phyloP scores from a whole-genome alignment of 495 filamentous ascomycete species.

The Penicillium pulvis region DNA sequence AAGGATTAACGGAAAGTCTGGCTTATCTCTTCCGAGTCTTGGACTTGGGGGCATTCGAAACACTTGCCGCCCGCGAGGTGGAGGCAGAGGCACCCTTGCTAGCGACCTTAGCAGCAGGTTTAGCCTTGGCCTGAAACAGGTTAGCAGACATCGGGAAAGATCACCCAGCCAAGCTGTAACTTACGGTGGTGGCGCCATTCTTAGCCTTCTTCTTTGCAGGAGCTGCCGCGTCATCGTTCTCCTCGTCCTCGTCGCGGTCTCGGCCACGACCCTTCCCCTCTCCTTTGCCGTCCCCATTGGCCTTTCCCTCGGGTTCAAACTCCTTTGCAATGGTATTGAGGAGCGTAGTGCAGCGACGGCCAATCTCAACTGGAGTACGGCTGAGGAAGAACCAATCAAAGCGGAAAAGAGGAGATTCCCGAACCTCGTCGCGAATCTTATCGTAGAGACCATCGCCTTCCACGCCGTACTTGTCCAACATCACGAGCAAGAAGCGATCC shows the following conservation, averaged over 20 bases:
- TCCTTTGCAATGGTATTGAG: slow-evolving; percentile 92
- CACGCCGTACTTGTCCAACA: slow-evolving; percentile 87
- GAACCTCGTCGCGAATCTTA: slow-evolving; percentile 85
- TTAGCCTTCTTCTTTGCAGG: slow-evolving; percentile 93
- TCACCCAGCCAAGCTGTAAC: slow-evolving; percentile 17
- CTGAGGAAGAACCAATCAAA: slow-evolving; percentile 99
- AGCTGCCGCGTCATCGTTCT: slow-evolving; percentile 77
- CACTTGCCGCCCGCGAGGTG: slow-evolving; percentile 60
- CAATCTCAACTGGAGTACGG: slow-evolving; percentile 88
- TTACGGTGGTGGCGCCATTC: slow-evolving; percentile 72
- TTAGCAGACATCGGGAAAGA: slow-evolving; percentile 15
- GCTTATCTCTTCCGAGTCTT: slow-evolving; percentile 53
- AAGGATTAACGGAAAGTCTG: not conserved
- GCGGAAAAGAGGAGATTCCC: slow-evolving; percentile 91
- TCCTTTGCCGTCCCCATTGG: slow-evolving; percentile 73
- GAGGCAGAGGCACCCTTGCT: slow-evolving; percentile 53
- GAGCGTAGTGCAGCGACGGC: slow-evolving; percentile 88
- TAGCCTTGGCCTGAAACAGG: slow-evolving; percentile 58
- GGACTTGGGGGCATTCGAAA: slow-evolving; percentile 49
- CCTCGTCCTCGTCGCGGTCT: slow-evolving; percentile 71
- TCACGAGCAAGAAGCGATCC: slow-evolving; percentile 92
- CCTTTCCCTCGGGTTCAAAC: slow-evolving; percentile 77
- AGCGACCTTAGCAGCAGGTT: slow-evolving; percentile 57
- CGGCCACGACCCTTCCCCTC: slow-evolving; percentile 72
- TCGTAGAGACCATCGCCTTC: slow-evolving; percentile 84